Conservation (phyloP, 2,329 filamentous ascomycete genomes). For the Ceratocystis albifundus region DNA sequence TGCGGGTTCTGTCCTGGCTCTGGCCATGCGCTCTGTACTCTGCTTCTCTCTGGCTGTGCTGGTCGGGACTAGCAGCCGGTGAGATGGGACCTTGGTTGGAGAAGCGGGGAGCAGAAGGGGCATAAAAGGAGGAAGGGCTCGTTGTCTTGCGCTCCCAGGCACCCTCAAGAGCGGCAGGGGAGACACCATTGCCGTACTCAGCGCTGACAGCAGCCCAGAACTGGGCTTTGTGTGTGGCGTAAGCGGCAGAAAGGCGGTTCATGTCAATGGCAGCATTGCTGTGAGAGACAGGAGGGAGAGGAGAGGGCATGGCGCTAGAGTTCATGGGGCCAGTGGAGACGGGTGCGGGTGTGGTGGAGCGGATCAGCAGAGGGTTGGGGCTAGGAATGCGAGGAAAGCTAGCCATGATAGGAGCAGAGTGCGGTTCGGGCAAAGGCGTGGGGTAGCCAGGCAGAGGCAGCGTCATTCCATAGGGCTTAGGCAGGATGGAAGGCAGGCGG, state of each 20-base stretch:
- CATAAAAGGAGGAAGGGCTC: not conserved
- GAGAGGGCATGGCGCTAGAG: constrained; percentile 30
- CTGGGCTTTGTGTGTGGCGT: constrained; percentile 54
- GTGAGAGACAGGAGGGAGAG: constrained; percentile 28
- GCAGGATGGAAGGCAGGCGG: constrained; percentile 50
- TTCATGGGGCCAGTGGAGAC: constrained; percentile 40
- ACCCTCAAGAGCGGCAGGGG: constrained; percentile 54
- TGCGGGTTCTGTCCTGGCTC: constrained; percentile 45
- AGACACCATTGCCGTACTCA: constrained; percentile 56
- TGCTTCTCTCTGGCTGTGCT: constrained; percentile 33
- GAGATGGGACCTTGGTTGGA: constrained; percentile 39
- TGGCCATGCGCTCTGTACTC: constrained; percentile 28
- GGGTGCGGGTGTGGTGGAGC: constrained; percentile 32
- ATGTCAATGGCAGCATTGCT: constrained; percentile 42
- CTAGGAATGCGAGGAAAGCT: constrained; percentile 21
- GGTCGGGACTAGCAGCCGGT: constrained; percentile 41
- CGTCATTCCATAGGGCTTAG: constrained; percentile 49
- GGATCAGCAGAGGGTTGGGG: constrained; percentile 30
- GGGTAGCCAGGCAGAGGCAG: constrained; percentile 34
- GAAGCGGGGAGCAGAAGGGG: constrained; percentile 11
- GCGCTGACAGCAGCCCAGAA: constrained; percentile 64
- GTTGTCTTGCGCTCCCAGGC: constrained; percentile 46
- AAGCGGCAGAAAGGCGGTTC: constrained; percentile 56
- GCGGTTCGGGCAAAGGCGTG: constrained; percentile 34
- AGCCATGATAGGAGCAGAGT: constrained; percentile 32